These are phyloP conservation scores for Yamadazyma siamensis DNA, from an alignment of 1,139 yeast species.

Conservation along the genomic window DNA sequence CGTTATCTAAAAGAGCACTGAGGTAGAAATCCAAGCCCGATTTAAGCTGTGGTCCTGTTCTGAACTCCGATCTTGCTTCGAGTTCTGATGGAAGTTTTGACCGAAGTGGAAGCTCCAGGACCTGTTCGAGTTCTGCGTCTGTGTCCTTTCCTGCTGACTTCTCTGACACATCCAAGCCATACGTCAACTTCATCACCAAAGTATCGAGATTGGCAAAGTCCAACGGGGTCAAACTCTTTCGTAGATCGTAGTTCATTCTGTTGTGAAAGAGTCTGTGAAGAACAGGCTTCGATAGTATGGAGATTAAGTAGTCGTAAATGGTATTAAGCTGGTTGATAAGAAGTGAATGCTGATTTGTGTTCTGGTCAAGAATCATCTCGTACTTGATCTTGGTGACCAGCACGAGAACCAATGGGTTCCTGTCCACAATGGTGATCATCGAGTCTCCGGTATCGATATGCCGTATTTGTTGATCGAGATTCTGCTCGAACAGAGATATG, in stretches of 20 bases:
- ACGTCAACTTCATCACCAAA: conserved; percentile 53
- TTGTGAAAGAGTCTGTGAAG: conserved; percentile 64
- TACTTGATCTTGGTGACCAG: conserved; percentile 57
- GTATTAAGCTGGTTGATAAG: conserved; percentile 65
- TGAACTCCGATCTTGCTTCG: not conserved
- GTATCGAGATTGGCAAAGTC: conserved; percentile 65
- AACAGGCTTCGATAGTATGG: conserved; percentile 75
- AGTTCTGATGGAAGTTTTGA: too few relatives aligned
- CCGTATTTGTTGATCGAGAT: conserved; percentile 28
- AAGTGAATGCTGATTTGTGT: conserved; percentile 16
- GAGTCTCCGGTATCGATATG: conserved; percentile 25
- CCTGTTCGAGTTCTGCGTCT: too few relatives aligned
- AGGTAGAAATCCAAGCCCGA: conserved; percentile 25
- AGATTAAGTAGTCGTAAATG: conserved; percentile 74
- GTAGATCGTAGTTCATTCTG: conserved; percentile 77
- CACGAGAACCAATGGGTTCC: conserved; percentile 69
- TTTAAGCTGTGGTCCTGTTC: conserved; percentile 1
- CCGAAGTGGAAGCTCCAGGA: too few relatives aligned
- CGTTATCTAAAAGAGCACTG: conserved; percentile 23
- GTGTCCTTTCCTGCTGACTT: too few relatives aligned
- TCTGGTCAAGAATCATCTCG: conserved; percentile 20
- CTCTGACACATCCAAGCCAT: conserved; percentile 23
- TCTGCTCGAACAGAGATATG: conserved; percentile 55
- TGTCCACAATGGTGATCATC: conserved; percentile 58
- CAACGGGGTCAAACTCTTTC: conserved; percentile 69